Evolutionary conservation across 306 rosid species (phyloP).

Genomic region (Vigna trinervia): DNA sequence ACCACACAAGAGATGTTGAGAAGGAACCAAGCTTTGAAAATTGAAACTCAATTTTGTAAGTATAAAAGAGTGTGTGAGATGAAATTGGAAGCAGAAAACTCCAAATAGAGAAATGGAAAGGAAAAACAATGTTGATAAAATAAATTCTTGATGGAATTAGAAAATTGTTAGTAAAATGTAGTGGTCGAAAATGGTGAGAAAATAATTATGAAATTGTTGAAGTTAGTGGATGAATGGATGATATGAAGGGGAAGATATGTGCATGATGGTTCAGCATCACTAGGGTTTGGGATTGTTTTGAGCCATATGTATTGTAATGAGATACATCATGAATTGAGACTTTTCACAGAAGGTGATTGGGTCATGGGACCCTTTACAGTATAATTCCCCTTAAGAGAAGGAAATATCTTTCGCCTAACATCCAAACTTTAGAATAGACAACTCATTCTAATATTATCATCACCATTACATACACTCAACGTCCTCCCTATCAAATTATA

Average conservation of each 20-base stretch:
- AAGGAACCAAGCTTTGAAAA: constrained; percentile 31
- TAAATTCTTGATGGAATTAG: constrained; percentile 20
- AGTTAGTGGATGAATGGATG: constrained; percentile 12
- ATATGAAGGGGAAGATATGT: constrained; percentile 35
- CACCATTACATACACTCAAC: constrained; percentile 42
- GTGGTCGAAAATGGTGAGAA: constrained; percentile 21
- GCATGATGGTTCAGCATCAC: constrained; percentile 46
- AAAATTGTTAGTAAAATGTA: constrained; percentile 3
- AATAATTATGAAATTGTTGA: constrained; percentile 7
- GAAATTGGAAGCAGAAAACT: not conserved
- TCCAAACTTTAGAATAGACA: constrained; percentile 51
- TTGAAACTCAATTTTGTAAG: constrained; percentile 3
- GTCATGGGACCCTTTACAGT: constrained; percentile 43
- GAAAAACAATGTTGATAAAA: not conserved
- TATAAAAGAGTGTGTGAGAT: not conserved
- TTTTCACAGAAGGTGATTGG: constrained; percentile 19
- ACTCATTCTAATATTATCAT: constrained; percentile 44
- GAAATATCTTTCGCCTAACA: constrained; percentile 46
- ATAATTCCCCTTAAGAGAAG: constrained; percentile 44
- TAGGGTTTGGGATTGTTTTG: constrained; percentile 25
- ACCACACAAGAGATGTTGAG: constrained; percentile 37
- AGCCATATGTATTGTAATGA: constrained; percentile 41
- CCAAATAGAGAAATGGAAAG: not conserved
- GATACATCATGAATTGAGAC: constrained; percentile 27
- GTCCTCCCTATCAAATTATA: constrained; percentile 49